Base-by-base conservation (phyloP, 306 rosid genomes). In the Pachyrhizus erosus region DNA sequence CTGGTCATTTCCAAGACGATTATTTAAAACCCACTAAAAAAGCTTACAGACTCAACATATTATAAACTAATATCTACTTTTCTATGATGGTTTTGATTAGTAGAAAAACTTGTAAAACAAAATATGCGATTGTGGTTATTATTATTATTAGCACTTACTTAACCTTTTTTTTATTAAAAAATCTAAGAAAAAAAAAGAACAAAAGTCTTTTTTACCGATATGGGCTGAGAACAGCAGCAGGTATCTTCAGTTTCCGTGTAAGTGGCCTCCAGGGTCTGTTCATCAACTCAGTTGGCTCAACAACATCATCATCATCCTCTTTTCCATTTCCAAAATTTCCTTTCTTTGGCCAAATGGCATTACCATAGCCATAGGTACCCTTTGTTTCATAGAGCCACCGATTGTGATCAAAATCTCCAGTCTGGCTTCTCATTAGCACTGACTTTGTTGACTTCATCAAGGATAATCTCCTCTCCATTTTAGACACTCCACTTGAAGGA, bases 291-390 rank as follows among this genome's bases (percentile, higher is more conserved):
- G 89, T 80, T 34, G 97, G 94, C 60, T 92, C 97, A 66, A 29
- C 72, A 75, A 54, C 72, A 43, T 86, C 92, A 29, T 86, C 92
- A 29, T 88, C 94, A 40, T 88, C 93, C 45, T 82, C 91, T 62
- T 83, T 89, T 15, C 87, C 98, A 85, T 80, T 88, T 67, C 89
- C 91, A 18, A 90, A 88, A 46, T 89, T 92, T 8, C 97, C 98
- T 68, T 91, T 96, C 82, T 91, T 93, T 31, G 98, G 96, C 98
- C 98, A 95, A 57, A 95, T 88, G 79, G 98, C 98, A 84, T 93
- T 95, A 42, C 98, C 98, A 90, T 95, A 95, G 13, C 98, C 98
- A 87, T 95, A 95, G 67, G 98, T 95, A 12, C 98, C 98, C 87
- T 84, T 91, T 40, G 98, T 95, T 84, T 95, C 98, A 86, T 90